A percentile compares a stretch with the other conserved stretches of the same genome.
Conservation (phyloP, 140 eudicot species). For the Cichorium intybus region DNA sequence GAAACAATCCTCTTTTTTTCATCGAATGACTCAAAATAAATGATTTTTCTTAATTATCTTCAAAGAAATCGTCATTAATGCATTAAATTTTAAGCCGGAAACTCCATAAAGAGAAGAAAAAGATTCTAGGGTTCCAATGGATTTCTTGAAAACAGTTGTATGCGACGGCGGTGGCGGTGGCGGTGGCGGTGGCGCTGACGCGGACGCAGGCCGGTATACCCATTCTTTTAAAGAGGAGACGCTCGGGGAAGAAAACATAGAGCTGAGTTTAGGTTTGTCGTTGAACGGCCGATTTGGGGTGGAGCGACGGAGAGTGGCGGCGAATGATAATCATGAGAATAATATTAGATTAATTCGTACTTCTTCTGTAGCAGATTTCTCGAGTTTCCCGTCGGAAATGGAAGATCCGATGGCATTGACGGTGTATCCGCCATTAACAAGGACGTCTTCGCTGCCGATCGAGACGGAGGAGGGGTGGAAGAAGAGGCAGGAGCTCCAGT, state of each 20-base stretch:
- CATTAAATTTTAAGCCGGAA: slow-evolving; percentile 19
- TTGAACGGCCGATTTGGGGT: slow-evolving; percentile 73
- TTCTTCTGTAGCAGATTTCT: slow-evolving; percentile 42
- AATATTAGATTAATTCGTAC: slow-evolving; percentile 38
- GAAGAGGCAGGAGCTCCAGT: slow-evolving; percentile 66
- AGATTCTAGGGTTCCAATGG: slow-evolving; percentile 25
- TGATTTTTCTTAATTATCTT: background rate
- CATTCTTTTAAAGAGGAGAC: slow-evolving; percentile 8
- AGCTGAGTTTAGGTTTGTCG: slow-evolving; percentile 74
- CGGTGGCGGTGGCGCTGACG: background rate
- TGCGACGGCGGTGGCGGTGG: background rate
- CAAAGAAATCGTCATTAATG: background rate
- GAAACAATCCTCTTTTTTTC: background rate
- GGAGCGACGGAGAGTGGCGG: slow-evolving; percentile 37
- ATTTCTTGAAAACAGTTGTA: slow-evolving; percentile 35
- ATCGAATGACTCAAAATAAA: background rate
- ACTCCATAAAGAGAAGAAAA: background rate
- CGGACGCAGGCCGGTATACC: background rate
- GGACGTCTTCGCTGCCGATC: slow-evolving; percentile 67
- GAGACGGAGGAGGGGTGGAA: slow-evolving; percentile 62
- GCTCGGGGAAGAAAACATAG: slow-evolving; percentile 30
- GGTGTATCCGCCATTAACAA: slow-evolving; percentile 35
- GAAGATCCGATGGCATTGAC: slow-evolving; percentile 19
- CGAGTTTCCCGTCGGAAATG: slow-evolving; percentile 3
- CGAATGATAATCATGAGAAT: background rate